These are phyloP conservation scores for Alternaria sp. DNA, from an alignment of 2,329 filamentous ascomycete genomes.

Conservation along the genomic window DNA sequence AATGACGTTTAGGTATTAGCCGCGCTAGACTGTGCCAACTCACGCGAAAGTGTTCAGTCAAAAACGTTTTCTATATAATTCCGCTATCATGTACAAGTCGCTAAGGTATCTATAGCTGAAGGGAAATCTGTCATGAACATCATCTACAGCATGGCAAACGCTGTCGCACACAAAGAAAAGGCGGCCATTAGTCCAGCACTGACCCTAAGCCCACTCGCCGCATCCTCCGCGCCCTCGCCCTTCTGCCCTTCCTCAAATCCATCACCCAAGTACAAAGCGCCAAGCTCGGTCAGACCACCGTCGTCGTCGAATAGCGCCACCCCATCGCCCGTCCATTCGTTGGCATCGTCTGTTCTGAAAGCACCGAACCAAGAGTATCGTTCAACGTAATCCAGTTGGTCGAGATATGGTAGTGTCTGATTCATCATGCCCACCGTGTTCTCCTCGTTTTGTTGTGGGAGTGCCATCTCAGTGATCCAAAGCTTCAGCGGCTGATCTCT, in stretches of 20 bases:
- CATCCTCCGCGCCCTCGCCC: constrained; percentile 35
- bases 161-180: constrained; percentile 9
- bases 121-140: neutral
- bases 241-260: constrained; percentile 45
- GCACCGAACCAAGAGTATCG: constrained; percentile 50
- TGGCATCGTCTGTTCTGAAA: constrained; percentile 45
- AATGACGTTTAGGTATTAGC: neutral
- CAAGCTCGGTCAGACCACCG: constrained; percentile 45
- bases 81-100: constrained; percentile 4
- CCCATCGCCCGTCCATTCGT: constrained; percentile 49
- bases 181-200: constrained; percentile 24
- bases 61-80: neutral
- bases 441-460: constrained; percentile 63
- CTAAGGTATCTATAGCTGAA: constrained; percentile 14
- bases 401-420: constrained; percentile 71
- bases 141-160: constrained; percentile 11
- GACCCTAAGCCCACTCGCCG: constrained; percentile 18
- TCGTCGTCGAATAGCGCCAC: constrained; percentile 47
- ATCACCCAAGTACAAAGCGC: constrained; percentile 46
- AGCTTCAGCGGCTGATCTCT: constrained; percentile 58
- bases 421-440: constrained; percentile 75
- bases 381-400: constrained; percentile 62
- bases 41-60: neutral
- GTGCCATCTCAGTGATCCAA: constrained; percentile 83
- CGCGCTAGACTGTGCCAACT: neutral